phyloP scores from a whole-genome alignment of 176 grass and related monocot species.

The Alopecurus myosuroides region DNA sequence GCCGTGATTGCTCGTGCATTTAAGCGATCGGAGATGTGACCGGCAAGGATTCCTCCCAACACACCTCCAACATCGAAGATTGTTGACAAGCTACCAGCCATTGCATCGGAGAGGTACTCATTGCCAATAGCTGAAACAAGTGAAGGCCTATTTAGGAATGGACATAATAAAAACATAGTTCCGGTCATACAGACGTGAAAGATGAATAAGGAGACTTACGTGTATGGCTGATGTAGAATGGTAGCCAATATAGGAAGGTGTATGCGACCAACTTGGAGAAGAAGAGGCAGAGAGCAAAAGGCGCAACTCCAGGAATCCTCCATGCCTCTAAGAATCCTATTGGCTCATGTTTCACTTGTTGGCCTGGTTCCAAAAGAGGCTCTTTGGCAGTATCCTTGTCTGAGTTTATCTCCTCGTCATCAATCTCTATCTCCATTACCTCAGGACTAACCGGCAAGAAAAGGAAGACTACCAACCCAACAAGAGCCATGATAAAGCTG shows the following conservation, averaged over 20 bases:
- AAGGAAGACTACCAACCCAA: slow-evolving; percentile 55
- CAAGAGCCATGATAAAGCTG: slow-evolving; percentile 58
- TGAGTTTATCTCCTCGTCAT: slow-evolving; percentile 34
- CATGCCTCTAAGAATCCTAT: slow-evolving; percentile 73
- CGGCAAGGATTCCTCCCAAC: slow-evolving; percentile 73
- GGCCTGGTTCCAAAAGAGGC: slow-evolving; percentile 51
- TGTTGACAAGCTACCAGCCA: slow-evolving; percentile 72
- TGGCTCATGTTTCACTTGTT: slow-evolving; percentile 46
- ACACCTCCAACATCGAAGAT: slow-evolving; percentile 84
- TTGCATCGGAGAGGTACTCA: slow-evolving; percentile 63
- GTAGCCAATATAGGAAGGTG: slow-evolving; percentile 92
- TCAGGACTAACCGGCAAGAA: slow-evolving; percentile 66
- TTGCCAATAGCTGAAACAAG: slow-evolving; percentile 64
- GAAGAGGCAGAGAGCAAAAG: slow-evolving; percentile 77
- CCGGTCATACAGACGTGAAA: background rate
- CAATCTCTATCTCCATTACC: slow-evolving; percentile 40
- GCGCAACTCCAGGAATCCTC: slow-evolving; percentile 70
- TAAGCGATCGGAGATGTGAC: slow-evolving; percentile 69
- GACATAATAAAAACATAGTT: background rate
- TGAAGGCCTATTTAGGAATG: slow-evolving; percentile 19
- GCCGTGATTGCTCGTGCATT: slow-evolving; percentile 75
- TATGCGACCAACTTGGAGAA: slow-evolving; percentile 90
- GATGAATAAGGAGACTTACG: slow-evolving; percentile 37
- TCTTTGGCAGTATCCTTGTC: slow-evolving; percentile 34
- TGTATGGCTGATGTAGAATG: slow-evolving; percentile 91